Evolutionary conservation across 768 basidiomycete genomes (phyloP).

Genomic region (Cystofilobasidium capitatum): DNA sequence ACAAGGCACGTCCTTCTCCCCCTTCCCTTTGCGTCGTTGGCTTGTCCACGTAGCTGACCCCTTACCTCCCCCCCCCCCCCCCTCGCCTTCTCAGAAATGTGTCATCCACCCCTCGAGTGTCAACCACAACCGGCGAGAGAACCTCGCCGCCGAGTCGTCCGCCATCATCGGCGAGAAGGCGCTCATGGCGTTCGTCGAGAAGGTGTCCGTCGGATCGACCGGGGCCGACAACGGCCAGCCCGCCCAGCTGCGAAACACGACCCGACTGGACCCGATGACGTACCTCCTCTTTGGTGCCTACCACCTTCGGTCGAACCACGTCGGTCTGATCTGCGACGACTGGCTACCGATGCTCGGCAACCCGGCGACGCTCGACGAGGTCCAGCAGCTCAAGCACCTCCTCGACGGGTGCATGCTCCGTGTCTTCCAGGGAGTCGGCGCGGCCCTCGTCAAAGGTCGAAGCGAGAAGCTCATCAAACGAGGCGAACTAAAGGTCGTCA

Average conservation of each 20-base stretch:
- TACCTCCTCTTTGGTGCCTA: constrained; percentile 87
- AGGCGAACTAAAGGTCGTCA: constrained; percentile 15
- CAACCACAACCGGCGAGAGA: constrained; percentile 57
- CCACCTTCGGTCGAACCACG: constrained; percentile 56
- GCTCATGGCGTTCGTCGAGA: constrained; percentile 72
- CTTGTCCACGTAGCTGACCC: neutral
- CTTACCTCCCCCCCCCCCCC: neutral
- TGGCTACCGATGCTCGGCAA: constrained; percentile 66
- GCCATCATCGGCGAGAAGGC: constrained; percentile 52
- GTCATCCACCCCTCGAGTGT: constrained; percentile 81
- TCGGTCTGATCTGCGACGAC: constrained; percentile 74
- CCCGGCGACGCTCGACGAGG: constrained; percentile 62
- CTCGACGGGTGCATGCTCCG: constrained; percentile 78
- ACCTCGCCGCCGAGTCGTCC: constrained; percentile 36
- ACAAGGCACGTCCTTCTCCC: constrained; percentile 56
- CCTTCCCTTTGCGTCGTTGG: neutral
- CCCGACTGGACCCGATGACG: constrained; percentile 74
- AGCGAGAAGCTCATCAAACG: constrained; percentile 25
- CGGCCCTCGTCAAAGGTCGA: constrained; percentile 27
- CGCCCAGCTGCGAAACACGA: constrained; percentile 65
- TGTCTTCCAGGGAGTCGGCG: constrained; percentile 77
- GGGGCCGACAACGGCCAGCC: constrained; percentile 42
- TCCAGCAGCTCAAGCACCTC: constrained; percentile 66
- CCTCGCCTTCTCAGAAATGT: constrained; percentile 46
- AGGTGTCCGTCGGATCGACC: constrained; percentile 55